Base-by-base conservation (phyloP, 2,329 filamentous ascomycete genomes). In the Mollisiaceae sp. region DNA sequence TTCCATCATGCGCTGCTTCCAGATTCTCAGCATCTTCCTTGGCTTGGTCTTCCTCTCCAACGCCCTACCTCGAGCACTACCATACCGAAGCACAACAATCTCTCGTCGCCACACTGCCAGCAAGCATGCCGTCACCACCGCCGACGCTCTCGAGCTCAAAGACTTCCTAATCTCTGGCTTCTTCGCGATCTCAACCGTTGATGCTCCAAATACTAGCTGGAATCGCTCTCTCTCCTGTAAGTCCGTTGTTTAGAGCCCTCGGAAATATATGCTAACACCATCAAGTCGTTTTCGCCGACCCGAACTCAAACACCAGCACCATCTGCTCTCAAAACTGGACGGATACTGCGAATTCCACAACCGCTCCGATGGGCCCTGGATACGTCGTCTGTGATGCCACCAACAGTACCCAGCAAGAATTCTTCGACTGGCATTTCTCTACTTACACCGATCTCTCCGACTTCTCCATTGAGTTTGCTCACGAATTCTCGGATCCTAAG, bases 221-320 rank as follows among this genome's bases (percentile, higher is more conserved):
- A 68, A 72, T 27, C 45, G 60, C 11, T 64, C 66, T 9, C 45
- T 72, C n/a, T 58, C 54, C 12, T 70, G 65, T 71, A 61, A 54
- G 65, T 61, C 14, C 32, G 18, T 8, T 52, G 1, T 22, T 18
- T 47, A 14, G 24, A 38, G 6, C 35, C 15, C 43, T 18, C 47
- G 6, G 9, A 9, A n/a, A 41, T 39, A 20, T 8, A 8, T 20
- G n/a, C 41, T 57, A 24, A 58, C 43, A 56, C 20, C 8, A 24
- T 38, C 8, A 18, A 75, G 74, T 75, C 69, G 27, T 45, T 58
- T 73, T 75, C 69, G 55, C 60, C 20, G 74, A 76, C 65, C 69
- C 64, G 15, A 76, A 76, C 64, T 71, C 71, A 54, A 72, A 73
- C 65, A 73, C 72, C 27, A 67, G 52, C n/a, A 70, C 69, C n/a